phyloP scores from a whole-genome alignment of 805 yeast species.

The Saturnispora bothae region DNA sequence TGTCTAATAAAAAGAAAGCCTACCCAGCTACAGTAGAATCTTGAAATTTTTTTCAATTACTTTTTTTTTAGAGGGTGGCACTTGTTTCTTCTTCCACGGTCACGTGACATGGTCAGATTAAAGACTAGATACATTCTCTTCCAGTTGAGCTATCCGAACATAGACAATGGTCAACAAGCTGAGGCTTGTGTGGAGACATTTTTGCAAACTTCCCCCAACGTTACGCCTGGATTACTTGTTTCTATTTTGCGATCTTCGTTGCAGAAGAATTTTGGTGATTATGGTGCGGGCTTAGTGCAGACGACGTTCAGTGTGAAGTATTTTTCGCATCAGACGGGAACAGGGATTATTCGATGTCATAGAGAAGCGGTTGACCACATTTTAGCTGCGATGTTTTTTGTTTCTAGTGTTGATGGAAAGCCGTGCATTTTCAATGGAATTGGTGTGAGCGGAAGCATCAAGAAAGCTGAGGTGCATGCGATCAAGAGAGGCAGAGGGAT shows the following conservation, averaged over 20 bases:
- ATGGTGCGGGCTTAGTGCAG: conserved; percentile 51
- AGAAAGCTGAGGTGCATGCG: conserved; percentile 67
- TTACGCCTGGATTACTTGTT: conserved; percentile 41
- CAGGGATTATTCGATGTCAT: conserved; percentile 74
- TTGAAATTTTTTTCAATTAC: too few species aligned
- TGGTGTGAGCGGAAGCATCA: conserved; percentile 79
- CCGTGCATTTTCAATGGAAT: conserved; percentile 48
- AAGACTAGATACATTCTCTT: conserved; percentile 79
- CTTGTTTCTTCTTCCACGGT: too few species aligned
- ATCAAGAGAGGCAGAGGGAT: conserved; percentile 38
- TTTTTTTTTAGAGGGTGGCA: too few species aligned
- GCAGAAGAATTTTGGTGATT: conserved; percentile 64
- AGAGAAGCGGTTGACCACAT: conserved; percentile 53
- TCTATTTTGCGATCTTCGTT: conserved; percentile 46
- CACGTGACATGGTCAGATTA: conserved; percentile 63
- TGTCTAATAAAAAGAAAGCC: too few species aligned
- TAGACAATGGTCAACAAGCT: background rate
- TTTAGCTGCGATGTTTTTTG: conserved; percentile 55
- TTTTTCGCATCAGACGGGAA: conserved; percentile 69
- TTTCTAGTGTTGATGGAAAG: conserved; percentile 38
- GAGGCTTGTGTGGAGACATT: conserved; percentile 21
- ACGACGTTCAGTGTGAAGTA: conserved; percentile 42
- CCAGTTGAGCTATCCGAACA: conserved; percentile 61
- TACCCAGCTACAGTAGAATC: too few species aligned
- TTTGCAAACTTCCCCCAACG: conserved; percentile 34